Percentiles rank a stretch among this genome's conserved stretches.
phyloP scores from a whole-genome alignment of 129 eudicot genomes.

The Scalesia atractyloides region DNA sequence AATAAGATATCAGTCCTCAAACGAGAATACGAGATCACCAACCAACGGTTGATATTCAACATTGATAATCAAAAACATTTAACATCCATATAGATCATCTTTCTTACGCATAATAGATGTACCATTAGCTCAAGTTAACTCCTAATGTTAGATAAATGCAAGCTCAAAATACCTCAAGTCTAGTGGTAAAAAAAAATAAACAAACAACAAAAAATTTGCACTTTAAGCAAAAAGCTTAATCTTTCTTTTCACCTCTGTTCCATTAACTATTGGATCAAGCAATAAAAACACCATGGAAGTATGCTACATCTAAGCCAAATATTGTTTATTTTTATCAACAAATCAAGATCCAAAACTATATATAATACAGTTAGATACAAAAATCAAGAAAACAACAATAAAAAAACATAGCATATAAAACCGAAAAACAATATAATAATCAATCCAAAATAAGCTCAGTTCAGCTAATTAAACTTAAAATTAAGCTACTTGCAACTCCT shows the following conservation, averaged over 20 bases:
- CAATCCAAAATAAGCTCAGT: not conserved
- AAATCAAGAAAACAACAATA: no score
- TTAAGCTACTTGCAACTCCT: conserved; percentile 1
- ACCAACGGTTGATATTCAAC: not conserved
- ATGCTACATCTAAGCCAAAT: not conserved
- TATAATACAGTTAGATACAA: not conserved
- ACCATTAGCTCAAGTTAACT: not conserved
- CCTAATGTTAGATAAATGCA: not conserved
- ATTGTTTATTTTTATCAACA: not conserved
- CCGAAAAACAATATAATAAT: not conserved
- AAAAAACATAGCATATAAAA: not conserved
- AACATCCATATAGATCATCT: not conserved
- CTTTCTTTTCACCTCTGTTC: not conserved
- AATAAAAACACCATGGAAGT: not conserved
- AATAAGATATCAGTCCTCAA: not conserved
- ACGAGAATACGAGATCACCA: not conserved
- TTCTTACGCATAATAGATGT: not conserved
- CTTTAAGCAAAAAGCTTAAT: not conserved
- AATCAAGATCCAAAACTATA: not conserved
- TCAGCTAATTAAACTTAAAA: not conserved
- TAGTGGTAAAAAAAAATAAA: not conserved
- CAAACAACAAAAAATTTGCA: not conserved
- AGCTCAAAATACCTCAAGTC: conserved; percentile 2
- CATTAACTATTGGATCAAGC: not conserved
- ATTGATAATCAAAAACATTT: not conserved